A percentile compares a stretch with the other conserved stretches of the same genome.
phyloP scores from a whole-genome alignment of 2,329 filamentous ascomycete species.

The Epichloe festucae region DNA sequence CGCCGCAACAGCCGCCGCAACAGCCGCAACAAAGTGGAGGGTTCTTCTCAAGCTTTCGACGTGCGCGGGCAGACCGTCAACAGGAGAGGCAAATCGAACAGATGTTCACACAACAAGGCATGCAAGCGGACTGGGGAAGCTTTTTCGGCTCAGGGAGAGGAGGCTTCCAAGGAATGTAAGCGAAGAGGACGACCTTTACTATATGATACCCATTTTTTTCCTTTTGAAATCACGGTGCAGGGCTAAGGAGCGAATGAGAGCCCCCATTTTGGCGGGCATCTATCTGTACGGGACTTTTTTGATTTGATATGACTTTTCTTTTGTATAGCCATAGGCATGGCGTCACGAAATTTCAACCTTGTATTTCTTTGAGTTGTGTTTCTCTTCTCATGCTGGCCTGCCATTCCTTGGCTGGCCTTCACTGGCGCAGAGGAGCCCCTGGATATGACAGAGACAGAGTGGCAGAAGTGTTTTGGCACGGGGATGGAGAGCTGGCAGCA shows the following conservation, averaged over 20 bases:
- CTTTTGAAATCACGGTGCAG: conserved; percentile 8
- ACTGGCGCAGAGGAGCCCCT: no score
- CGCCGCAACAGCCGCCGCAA: conserved; percentile 7
- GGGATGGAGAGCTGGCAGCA: no score
- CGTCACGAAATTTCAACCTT: neutral
- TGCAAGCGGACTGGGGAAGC: conserved; percentile 33
- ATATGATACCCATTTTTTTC: conserved; percentile 25
- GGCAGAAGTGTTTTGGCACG: no score
- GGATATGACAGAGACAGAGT: no score
- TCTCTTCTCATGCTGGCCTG: neutral
- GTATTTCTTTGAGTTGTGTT: neutral
- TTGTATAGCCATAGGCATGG: neutral
- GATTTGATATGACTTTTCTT: neutral
- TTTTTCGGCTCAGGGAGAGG: conserved; percentile 32
- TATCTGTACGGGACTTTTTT: neutral
- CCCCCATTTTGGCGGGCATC: neutral
- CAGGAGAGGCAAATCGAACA: conserved; percentile 33
- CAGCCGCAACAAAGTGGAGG: conserved; percentile 17
- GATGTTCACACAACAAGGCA: conserved; percentile 34
- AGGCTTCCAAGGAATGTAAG: conserved; percentile 30
- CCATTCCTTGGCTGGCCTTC: no score
- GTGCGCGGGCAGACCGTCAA: conserved; percentile 14
- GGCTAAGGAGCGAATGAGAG: neutral
- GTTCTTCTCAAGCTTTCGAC: conserved; percentile 14
- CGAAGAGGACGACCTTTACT: conserved; percentile 11